These are phyloP conservation scores for Zygosaccharomyces pseudobailii DNA, from an alignment of 1,139 yeast species.

Conservation along the genomic window DNA sequence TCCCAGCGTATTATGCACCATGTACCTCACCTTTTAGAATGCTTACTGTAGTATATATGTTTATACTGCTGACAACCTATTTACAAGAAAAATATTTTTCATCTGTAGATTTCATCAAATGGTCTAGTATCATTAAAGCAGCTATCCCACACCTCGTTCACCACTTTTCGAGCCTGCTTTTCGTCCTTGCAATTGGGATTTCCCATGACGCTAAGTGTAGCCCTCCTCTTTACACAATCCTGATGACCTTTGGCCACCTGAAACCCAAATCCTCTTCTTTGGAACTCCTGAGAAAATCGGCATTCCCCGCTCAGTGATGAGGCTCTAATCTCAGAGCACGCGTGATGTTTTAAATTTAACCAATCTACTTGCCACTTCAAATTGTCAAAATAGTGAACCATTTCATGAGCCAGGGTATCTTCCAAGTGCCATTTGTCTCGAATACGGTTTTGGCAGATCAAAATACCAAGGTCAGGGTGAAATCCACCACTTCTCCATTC, in stretches of 20 bases:
- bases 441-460: slow-evolving; percentile 82
- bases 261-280: slow-evolving; percentile 40
- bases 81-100: background rate
- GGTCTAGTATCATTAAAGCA: slow-evolving; percentile 96
- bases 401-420: slow-evolving; percentile 87
- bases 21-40: slow-evolving; percentile 66
- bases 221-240: slow-evolving; percentile 83
- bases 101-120: slow-evolving; percentile 74
- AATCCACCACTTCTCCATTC: slow-evolving; percentile 90
- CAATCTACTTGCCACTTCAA: slow-evolving; percentile 83
- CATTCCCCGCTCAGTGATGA: slow-evolving; percentile 94
- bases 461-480: slow-evolving; percentile 81
- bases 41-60: background rate
- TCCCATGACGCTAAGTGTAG: slow-evolving; percentile 73
- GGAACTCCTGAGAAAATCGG: slow-evolving; percentile 79
- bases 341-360: slow-evolving; percentile 82
- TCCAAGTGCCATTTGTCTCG: slow-evolving; percentile 78
- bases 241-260: slow-evolving; percentile 70
- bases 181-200: slow-evolving; percentile 75
- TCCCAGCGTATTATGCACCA: slow-evolving; percentile 82
- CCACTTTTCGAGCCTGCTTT: slow-evolving; percentile 73
- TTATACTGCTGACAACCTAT: background rate
- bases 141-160: slow-evolving; percentile 83
- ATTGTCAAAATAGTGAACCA: slow-evolving; percentile 91
- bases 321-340: slow-evolving; percentile 95